Percentiles rank a stretch among this genome's conserved stretches.
Evolutionary conservation across 192 early-diverging fungal species (phyloP).

Genomic region (Mycoemilia scoparia): DNA sequence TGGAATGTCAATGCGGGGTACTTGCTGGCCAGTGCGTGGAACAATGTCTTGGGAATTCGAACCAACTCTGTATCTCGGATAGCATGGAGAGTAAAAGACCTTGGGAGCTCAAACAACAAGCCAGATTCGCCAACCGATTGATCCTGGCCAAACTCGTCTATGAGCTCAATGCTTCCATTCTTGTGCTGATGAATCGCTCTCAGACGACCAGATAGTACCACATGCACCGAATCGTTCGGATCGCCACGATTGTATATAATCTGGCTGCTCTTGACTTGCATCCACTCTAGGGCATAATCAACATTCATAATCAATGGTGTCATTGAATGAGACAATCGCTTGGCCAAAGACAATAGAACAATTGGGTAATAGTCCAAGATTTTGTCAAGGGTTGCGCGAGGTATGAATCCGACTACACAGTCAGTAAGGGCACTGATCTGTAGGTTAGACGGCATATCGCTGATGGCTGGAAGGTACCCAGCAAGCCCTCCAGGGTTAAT

Average conservation of each 20-base stretch:
- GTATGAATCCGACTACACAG: slow-evolving; percentile 72
- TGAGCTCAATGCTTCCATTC: slow-evolving; percentile 53
- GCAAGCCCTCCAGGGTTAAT: slow-evolving; percentile 74
- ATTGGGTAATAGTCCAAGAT: slow-evolving; percentile 72
- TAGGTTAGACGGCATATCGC: slow-evolving; percentile 77
- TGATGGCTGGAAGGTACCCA: slow-evolving; percentile 83
- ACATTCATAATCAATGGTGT: slow-evolving; percentile 67
- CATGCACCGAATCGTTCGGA: slow-evolving; percentile 70
- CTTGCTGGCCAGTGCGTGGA: slow-evolving; percentile 71
- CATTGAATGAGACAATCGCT: slow-evolving; percentile 61
- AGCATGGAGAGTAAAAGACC: slow-evolving; percentile 79
- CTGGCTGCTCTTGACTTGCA: slow-evolving; percentile 82
- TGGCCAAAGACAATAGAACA: slow-evolving; percentile 69
- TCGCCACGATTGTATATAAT: slow-evolving; percentile 79
- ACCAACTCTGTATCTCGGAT: slow-evolving; percentile 95
- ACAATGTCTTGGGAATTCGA: slow-evolving; percentile 85
- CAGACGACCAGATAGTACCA: slow-evolving; percentile 85
- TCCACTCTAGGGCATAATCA: slow-evolving; percentile 85
- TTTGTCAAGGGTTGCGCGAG: slow-evolving; percentile 63
- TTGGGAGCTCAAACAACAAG: slow-evolving; percentile 52
- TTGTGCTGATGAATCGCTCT: slow-evolving; percentile 58
- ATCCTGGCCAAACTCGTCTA: slow-evolving; percentile 85
- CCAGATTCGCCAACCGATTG: slow-evolving; percentile 93
- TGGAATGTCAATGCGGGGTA: slow-evolving; percentile 86
- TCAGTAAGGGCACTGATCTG: slow-evolving; percentile 62